phyloP scores from a whole-genome alignment of 805 yeast genomes.

The Teunomyces pallodes region DNA sequence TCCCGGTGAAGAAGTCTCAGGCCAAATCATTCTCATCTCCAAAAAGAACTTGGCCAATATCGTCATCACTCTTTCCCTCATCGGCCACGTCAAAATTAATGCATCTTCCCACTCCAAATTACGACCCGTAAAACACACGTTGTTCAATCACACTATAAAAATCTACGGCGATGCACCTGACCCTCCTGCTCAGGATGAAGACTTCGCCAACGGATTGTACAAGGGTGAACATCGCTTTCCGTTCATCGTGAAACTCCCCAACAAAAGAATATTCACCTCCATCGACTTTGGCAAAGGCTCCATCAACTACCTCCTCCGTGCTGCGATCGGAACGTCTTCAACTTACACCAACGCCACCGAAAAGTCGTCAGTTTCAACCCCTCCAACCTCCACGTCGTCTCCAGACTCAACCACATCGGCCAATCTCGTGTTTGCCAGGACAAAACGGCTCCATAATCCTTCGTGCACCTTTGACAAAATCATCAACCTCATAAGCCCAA shows the following conservation, averaged over 20 bases:
- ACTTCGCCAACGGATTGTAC: conserved; percentile 49
- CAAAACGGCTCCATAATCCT: conserved; percentile 5
- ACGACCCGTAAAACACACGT: conserved; percentile 47
- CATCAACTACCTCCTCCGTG: conserved; percentile 61
- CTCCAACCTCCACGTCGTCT: neutral
- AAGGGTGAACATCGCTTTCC: conserved; percentile 89
- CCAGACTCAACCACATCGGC: neutral
- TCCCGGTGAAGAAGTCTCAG: conserved; percentile 78
- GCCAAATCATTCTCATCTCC: conserved; percentile 57
- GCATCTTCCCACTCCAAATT: conserved; percentile 51
- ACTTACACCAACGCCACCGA: conserved; percentile 3
- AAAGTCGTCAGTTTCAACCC: neutral
- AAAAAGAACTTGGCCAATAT: conserved; percentile 56
- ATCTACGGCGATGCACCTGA: conserved; percentile 47
- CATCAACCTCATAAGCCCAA: conserved; percentile 65
- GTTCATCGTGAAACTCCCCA: conserved; percentile 78
- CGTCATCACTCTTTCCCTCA: conserved; percentile 50
- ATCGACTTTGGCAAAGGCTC: conserved; percentile 86
- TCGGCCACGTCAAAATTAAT: conserved; percentile 57
- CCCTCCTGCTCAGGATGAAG: conserved; percentile 7
- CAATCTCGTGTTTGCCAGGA: conserved; percentile 3
- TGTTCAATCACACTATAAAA: conserved; percentile 58
- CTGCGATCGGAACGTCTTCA: conserved; percentile 34
- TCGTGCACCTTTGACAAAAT: conserved; percentile 40
- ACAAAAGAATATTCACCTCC: conserved; percentile 66